These are phyloP conservation scores for Termitomyces sp. DNA, from an alignment of 768 basidiomycete species.

Conservation along the genomic window DNA sequence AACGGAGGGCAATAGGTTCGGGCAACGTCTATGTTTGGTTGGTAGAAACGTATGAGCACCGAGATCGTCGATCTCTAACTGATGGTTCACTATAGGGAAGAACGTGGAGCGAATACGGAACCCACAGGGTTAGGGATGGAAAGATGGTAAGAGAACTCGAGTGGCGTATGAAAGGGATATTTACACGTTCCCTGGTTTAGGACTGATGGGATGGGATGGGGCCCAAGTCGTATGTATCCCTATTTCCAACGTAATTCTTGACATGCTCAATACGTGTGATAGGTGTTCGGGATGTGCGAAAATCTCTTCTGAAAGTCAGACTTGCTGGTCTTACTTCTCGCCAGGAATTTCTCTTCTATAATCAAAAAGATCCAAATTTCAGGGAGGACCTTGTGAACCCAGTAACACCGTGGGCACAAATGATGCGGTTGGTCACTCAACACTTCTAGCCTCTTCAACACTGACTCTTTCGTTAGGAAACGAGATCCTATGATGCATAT, in stretches of 20 bases:
- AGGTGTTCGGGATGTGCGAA: slow-evolving; percentile 52
- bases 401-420: slow-evolving; percentile 72
- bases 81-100: slow-evolving; percentile 48
- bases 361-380: slow-evolving; percentile 72
- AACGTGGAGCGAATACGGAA: slow-evolving; percentile 81
- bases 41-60: slow-evolving; percentile 9
- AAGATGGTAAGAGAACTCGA: slow-evolving; percentile 49
- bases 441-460: not conserved
- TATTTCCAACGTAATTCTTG: slow-evolving; percentile 9
- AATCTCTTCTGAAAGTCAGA: slow-evolving; percentile 23
- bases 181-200: slow-evolving; percentile 20
- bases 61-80: not conserved
- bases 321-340: slow-evolving; percentile 11
- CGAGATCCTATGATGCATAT: slow-evolving; percentile 11
- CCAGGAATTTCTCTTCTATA: slow-evolving; percentile 82
- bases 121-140: slow-evolving; percentile 84
- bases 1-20: slow-evolving; percentile 66
- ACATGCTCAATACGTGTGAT: slow-evolving; percentile 7
- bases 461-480: slow-evolving; percentile 9
- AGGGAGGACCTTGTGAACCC: slow-evolving; percentile 52
- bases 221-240: slow-evolving; percentile 69
- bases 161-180: slow-evolving; percentile 4
- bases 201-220: slow-evolving; percentile 77
- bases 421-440: slow-evolving; percentile 52
- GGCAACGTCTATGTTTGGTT: slow-evolving; percentile 83